Percentiles rank a stretch among this genome's conserved stretches.
phyloP scores from a whole-genome alignment of 2,329 filamentous ascomycete species.

The Nemania diffusa region DNA sequence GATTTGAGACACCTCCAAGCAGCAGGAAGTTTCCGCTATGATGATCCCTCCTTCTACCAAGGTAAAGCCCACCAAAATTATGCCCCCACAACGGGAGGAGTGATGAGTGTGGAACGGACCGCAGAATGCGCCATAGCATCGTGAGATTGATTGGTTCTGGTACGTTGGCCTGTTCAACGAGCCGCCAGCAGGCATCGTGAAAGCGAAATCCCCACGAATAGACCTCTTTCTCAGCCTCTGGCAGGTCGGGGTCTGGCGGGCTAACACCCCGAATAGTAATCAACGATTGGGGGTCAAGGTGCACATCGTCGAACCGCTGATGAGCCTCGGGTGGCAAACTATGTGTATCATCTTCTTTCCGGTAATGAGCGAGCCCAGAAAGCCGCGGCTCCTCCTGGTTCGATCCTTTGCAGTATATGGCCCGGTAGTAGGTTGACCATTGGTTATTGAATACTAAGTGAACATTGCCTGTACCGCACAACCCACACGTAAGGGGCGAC shows the following conservation, averaged over 20 bases:
- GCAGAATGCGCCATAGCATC: conserved; percentile 43
- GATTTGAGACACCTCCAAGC: conserved; percentile 29
- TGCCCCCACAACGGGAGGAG: conserved; percentile 44
- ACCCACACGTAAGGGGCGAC: conserved; percentile 30
- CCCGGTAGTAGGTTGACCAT: conserved; percentile 42
- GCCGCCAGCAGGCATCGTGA: conserved; percentile 45
- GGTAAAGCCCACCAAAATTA: conserved; percentile 43
- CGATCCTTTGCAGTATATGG: conserved; percentile 40
- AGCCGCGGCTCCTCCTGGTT: conserved; percentile 34
- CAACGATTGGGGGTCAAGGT: conserved; percentile 27
- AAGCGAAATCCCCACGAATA: conserved; percentile 45
- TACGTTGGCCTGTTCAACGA: conserved; percentile 41
- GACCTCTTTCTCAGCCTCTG: conserved; percentile 27
- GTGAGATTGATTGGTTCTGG: conserved; percentile 39
- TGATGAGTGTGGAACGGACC: conserved; percentile 40
- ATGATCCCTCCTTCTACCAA: conserved; percentile 17
- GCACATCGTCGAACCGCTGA: conserved; percentile 39
- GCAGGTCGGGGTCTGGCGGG: conserved; percentile 32
- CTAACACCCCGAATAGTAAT: conserved; percentile 38
- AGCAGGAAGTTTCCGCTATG: conserved; percentile 31
- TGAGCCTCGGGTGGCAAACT: conserved; percentile 37
- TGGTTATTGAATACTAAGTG: conserved; percentile 16
- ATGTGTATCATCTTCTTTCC: conserved; percentile 22
- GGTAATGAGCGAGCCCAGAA: conserved; percentile 41
- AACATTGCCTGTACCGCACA: conserved; percentile 39